Evolutionary conservation across 2,329 filamentous ascomycete genomes (phyloP).

Genomic region (Fusarium mexicanum): DNA sequence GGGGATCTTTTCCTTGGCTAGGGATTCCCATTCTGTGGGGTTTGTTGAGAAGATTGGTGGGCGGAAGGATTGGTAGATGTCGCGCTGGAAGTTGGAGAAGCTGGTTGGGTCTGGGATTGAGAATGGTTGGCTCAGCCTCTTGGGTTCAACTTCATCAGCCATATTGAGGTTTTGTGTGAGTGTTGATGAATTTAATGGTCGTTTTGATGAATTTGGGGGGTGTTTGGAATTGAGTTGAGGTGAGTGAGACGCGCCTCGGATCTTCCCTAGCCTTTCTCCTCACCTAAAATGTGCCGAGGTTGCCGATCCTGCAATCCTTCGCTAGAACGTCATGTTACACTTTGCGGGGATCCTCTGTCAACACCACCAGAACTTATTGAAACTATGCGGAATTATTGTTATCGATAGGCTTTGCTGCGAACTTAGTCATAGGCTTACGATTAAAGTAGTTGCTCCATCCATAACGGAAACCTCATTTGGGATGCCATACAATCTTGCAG

Average conservation of each 20-base stretch:
- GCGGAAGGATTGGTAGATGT: conserved; percentile 39
- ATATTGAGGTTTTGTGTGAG: background rate
- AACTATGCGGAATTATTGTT: background rate
- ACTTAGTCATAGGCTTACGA: too few relatives aligned
- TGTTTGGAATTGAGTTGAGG: background rate
- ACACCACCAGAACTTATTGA: background rate
- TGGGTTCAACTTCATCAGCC: conserved; percentile 3
- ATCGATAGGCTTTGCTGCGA: background rate
- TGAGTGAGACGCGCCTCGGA: background rate
- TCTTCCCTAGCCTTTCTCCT: background rate
- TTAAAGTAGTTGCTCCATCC: too few relatives aligned
- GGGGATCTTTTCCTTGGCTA: conserved; percentile 31
- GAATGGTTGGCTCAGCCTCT: conserved; percentile 11
- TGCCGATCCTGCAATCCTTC: background rate
- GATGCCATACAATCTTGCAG: too few relatives aligned
- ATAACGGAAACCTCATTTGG: too few relatives aligned
- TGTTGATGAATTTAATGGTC: fast-evolving
- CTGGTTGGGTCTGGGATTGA: conserved; percentile 28
- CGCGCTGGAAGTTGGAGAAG: conserved; percentile 35
- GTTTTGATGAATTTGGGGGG: fast-evolving
- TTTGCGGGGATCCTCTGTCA: background rate
- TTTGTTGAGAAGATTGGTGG: conserved; percentile 35
- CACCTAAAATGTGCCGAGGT: conserved; percentile 4
- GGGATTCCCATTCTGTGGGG: conserved; percentile 32
- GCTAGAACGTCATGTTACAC: background rate